phyloP scores from a whole-genome alignment of 352 stramenopile genomes.

The Globisporangium cederbergense region DNA sequence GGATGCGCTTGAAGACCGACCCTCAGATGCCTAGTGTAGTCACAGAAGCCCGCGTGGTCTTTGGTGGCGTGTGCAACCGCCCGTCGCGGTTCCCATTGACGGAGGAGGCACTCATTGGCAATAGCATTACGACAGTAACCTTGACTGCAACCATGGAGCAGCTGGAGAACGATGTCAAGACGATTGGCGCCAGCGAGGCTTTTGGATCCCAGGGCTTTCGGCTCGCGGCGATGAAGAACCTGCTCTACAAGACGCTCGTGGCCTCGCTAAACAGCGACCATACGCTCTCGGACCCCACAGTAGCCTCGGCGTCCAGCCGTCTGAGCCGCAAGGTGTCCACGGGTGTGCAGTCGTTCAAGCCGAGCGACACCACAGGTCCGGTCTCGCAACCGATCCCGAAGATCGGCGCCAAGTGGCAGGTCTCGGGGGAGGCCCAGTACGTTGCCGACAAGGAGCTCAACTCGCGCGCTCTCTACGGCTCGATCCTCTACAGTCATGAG shows the following conservation, averaged over 20 bases:
- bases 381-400: slow-evolving; percentile 46
- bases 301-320: slow-evolving; percentile 20
- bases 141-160: slow-evolving; percentile 84
- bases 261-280: slow-evolving; percentile 25
- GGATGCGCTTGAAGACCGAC: slow-evolving; percentile 27
- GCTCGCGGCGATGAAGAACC: slow-evolving; percentile 43
- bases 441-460: slow-evolving; percentile 41
- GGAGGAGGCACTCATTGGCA: slow-evolving; percentile 70
- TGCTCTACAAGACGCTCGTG: slow-evolving; percentile 94
- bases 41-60: slow-evolving; percentile 46
- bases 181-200: slow-evolving; percentile 27
- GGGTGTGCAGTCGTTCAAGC: slow-evolving; percentile 50
- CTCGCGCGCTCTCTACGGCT: slow-evolving; percentile 78
- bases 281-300: slow-evolving; percentile 13
- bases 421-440: slow-evolving; percentile 59
- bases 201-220: slow-evolving; percentile 26
- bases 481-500: slow-evolving; percentile 80
- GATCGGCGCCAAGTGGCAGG: slow-evolving; percentile 55
- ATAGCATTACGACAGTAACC: slow-evolving; percentile 65
- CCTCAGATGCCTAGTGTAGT: slow-evolving; percentile 65
- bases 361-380: slow-evolving; percentile 30
- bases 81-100: slow-evolving; percentile 42
- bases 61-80: slow-evolving; percentile 71
- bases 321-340: slow-evolving; percentile 44
- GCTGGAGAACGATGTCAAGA: slow-evolving; percentile 81